A percentile compares a stretch with the other conserved stretches of the same genome.
These are phyloP conservation scores for Mycena galericulata DNA, from an alignment of 768 basidiomycete species.

Conservation along the genomic window DNA sequence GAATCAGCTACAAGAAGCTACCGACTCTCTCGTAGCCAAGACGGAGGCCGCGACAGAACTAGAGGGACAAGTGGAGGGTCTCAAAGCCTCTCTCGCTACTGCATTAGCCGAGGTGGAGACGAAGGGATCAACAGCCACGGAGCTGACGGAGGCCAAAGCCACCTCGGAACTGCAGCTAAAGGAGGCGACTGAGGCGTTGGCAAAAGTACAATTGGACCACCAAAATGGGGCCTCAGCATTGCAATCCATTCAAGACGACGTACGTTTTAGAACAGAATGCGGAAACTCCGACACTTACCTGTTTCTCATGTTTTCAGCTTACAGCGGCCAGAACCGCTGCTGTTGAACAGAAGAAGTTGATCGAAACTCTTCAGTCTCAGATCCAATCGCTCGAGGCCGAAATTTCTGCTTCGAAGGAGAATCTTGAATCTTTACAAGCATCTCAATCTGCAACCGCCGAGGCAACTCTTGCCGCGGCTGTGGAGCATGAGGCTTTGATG, in stretches of 20 bases:
- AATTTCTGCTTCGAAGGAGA: conserved; percentile 61
- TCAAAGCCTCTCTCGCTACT: conserved; percentile 62
- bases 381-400: conserved; percentile 64
- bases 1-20: conserved; percentile 70
- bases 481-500: conserved; percentile 72
- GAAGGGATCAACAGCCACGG: conserved; percentile 57
- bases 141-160: conserved; percentile 62
- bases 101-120: conserved; percentile 60
- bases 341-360: conserved; percentile 56
- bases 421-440: conserved; percentile 62
- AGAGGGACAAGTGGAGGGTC: conserved; percentile 61
- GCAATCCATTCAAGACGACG: conserved; percentile 61
- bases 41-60: conserved; percentile 61
- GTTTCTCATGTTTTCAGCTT: conserved; percentile 54
- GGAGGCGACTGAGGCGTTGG: conserved; percentile 55
- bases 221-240: conserved; percentile 51
- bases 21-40: conserved; percentile 65
- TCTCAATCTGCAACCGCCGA: conserved; percentile 58
- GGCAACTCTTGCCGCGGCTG: conserved; percentile 63
- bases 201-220: conserved; percentile 47
- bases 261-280: conserved; percentile 44
- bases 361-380: conserved; percentile 62
- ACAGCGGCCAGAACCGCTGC: conserved; percentile 57
- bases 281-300: neutral
- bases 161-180: conserved; percentile 62